Evolutionary conservation across 1,284 basidiomycete genomes (phyloP), one percentile per base, ranked within the genome.

Genomic region (Tilletia walkeri): DNA sequence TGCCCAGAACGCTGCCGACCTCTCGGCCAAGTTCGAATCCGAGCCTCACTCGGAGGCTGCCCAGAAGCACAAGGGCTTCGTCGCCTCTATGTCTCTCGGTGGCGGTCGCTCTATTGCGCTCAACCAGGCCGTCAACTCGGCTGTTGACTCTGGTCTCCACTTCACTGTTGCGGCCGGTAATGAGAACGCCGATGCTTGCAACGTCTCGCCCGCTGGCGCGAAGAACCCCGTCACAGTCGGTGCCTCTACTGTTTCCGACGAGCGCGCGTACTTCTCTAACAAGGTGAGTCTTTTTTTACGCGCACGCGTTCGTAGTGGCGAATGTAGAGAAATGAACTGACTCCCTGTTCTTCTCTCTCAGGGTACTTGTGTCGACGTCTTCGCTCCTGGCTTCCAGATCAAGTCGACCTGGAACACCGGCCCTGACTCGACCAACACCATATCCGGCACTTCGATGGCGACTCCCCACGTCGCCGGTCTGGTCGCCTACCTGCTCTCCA

Each of bases 1-100:
- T 71, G 89, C 91, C 24, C 85, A 87, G 61, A 82, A 88, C 34
- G 92, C 94, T 38, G 84, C 85, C 72, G 88, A 88, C 2, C 84
- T 84, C 41, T 87, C 87, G 30, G 71, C 74, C 14, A 90, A 92
- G 54, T 86, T 86, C 24, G 87, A 87, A 16, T 90, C 93, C 84
- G 84, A 89, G 78, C 88, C 86, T 70, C 86, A 84, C 67, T 88
- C 88, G n/a, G 89, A 90, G 69, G 88, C 87, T 82, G 90, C 90
- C 73, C 78, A 78, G 76, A 87, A 86, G 72, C 90, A 93, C 88
- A 95, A 94, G 87, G 95, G 95, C 49, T 95, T 94, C 50, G 95
- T 98, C 76, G 94, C 92, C 73, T 97, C 95, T 88, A 97, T 99
- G 95, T 93, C 91, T 83, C 90, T 99, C 69, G 95, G 95, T 76